phyloP scores from a whole-genome alignment of 202 grass and related monocot genomes.

The Zizania palustris region DNA sequence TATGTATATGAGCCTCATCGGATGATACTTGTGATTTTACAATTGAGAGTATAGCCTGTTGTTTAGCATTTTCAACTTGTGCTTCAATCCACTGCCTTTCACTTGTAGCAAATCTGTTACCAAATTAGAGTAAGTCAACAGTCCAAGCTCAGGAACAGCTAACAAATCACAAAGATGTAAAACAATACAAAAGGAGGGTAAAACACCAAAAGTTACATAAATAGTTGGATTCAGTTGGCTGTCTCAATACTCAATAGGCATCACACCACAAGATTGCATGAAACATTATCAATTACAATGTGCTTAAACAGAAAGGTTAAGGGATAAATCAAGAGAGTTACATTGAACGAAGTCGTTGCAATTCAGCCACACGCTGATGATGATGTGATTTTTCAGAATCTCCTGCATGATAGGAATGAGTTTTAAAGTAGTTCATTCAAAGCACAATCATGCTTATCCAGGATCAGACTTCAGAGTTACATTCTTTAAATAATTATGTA shows the following conservation, averaged over 20 bases:
- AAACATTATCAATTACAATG: constrained; percentile 12
- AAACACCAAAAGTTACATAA: not conserved
- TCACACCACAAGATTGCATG: constrained; percentile 27
- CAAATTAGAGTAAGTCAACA: constrained; percentile 31
- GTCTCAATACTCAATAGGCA: constrained; percentile 14
- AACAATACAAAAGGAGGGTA: not conserved
- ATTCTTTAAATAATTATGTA: constrained; percentile 13
- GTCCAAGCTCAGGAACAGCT: constrained; percentile 1
- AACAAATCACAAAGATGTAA: constrained; percentile 9
- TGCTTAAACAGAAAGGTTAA: constrained; percentile 28
- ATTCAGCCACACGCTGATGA: constrained; percentile 82
- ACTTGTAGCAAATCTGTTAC: constrained; percentile 93
- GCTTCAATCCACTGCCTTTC: constrained; percentile 98
- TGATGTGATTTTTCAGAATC: constrained; percentile 98
- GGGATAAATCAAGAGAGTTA: constrained; percentile 41
- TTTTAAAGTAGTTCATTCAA: constrained; percentile 22
- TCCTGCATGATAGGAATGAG: constrained; percentile 55
- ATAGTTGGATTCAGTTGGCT: not conserved
- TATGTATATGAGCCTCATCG: constrained; percentile 88
- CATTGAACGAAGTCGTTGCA: constrained; percentile 99
- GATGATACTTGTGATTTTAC: constrained; percentile 94
- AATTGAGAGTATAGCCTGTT: constrained; percentile 84
- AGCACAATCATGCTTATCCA: constrained; percentile 6
- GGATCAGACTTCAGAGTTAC: constrained; percentile 29
- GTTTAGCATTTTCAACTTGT: constrained; percentile 96